Conservation (phyloP, 164 flowering plant genomes). For the Piper betle region DNA sequence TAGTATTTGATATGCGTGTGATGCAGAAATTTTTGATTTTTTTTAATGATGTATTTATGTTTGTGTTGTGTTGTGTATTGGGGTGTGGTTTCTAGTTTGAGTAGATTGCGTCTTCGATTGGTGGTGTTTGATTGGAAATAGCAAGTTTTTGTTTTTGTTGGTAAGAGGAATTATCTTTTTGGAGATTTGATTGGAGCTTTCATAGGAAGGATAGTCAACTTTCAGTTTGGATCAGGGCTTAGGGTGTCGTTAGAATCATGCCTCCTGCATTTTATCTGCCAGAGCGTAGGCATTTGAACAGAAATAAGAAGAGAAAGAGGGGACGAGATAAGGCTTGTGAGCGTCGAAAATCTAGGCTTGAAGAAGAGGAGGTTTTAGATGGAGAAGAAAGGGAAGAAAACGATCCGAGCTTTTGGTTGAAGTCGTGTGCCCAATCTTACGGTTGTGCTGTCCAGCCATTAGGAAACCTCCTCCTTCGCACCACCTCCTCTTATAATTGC, state of each 20-base stretch:
- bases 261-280: not conserved
- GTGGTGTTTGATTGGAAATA: no score
- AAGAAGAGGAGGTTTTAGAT: slow-evolving; percentile 5
- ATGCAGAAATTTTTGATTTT: no score
- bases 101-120: no score
- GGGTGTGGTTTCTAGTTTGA: no score
- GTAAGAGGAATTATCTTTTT: no score
- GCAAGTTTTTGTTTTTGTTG: no score
- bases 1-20: no score
- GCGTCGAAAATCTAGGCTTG: slow-evolving; percentile 4
- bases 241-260: not conserved
- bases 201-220: no score
- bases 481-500: slow-evolving; percentile 41
- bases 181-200: no score
- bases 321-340: slow-evolving; percentile 12
- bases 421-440: slow-evolving; percentile 44
- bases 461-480: slow-evolving; percentile 56
- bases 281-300: not conserved
- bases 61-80: no score
- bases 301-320: slow-evolving; percentile 10
- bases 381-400: slow-evolving; percentile 21
- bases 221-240: no score
- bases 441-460: slow-evolving; percentile 81
- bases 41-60: no score
- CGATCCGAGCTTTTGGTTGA: slow-evolving; percentile 32